Evolutionary conservation across 2,329 filamentous ascomycete genomes (phyloP), one percentile per base, ranked within the genome.

Genomic region (Orbilia blumenaviensis): DNA sequence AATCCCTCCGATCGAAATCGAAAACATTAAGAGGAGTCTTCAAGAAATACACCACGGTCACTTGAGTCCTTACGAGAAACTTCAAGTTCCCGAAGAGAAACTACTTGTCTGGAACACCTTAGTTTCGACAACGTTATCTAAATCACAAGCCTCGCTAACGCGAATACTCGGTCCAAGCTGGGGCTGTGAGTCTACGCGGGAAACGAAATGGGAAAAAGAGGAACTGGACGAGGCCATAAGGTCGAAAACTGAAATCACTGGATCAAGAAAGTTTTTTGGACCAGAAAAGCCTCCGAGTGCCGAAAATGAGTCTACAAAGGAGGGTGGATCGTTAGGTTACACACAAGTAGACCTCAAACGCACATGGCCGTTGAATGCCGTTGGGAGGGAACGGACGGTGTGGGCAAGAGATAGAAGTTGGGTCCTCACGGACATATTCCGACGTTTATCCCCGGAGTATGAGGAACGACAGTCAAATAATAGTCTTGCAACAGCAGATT

Each of bases 321-420:
- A 48, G 14, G 66, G 38, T 16, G 75, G 60, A n/a, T 77, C 75
- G 27, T 75, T 80, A 23, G 61, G 73, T 52, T 80, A 78, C 62
- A 77, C 78, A 6, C 67, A 75, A 46, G 78, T 80, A 56, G 75
- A 80, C 54, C 54, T 80, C 41, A 80, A 79, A 48, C 64, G 76
- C 21, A 80, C 80, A 3, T 80, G 79, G 78, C 79, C 78, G n/a
- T 66, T 75, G 10, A 78, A 74, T 14, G 79, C 79, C 2, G 68
- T 79, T 38, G 80, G 80, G 18, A 73, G 79, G 18, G 80, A 80
- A 38, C 60, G 80, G 34, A 80, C 80, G 1, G 72, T 79, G 14
- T 78, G 77, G 78, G 80, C 80, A 29, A 78, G 78, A n/a, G 80
- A 80, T 73, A 74, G 78, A 36, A 79, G 75, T 34, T 80, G 79